A percentile compares a stretch with the other conserved stretches of the same genome.
Conservation (phyloP, 257 asterid species). For the Eustoma russellianum region DNA sequence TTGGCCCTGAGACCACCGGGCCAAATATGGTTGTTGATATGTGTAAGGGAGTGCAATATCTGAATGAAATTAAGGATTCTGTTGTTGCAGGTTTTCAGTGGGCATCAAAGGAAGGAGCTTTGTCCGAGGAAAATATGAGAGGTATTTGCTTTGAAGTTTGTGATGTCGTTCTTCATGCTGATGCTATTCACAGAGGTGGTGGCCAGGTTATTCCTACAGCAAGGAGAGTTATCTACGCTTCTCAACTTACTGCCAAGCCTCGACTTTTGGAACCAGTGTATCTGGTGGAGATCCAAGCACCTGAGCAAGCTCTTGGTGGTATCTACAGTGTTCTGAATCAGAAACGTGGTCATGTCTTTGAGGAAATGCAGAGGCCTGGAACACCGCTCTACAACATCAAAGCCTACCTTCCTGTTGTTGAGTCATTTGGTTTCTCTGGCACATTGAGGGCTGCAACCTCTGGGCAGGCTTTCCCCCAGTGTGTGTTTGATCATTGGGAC, state of each 20-base stretch:
- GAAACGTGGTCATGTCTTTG: slow-evolving; percentile 42
- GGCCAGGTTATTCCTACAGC: slow-evolving; percentile 43
- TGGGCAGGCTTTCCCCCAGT: slow-evolving; percentile 37
- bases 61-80: slow-evolving; percentile 42
- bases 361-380: slow-evolving; percentile 41
- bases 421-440: slow-evolving; percentile 35
- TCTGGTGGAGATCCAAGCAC: slow-evolving; percentile 39
- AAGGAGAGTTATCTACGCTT: slow-evolving; percentile 35
- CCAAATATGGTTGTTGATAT: slow-evolving; percentile 42
- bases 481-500: slow-evolving; percentile 40
- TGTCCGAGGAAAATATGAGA: slow-evolving; percentile 38
- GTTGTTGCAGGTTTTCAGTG: slow-evolving; percentile 46
- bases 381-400: slow-evolving; percentile 39
- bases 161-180: slow-evolving; percentile 38
- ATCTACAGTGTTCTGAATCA: slow-evolving; percentile 37
- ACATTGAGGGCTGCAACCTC: slow-evolving; percentile 38
- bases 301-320: slow-evolving; percentile 35
- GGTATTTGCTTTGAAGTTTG: slow-evolving; percentile 43
- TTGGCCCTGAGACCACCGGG: slow-evolving; percentile 42
- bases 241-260: slow-evolving; percentile 41
- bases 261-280: slow-evolving; percentile 34
- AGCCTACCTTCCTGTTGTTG: slow-evolving; percentile 35
- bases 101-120: slow-evolving; percentile 43
- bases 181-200: slow-evolving; percentile 44
- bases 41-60: slow-evolving; percentile 42